Conservation (phyloP, 1,284 basidiomycete species). For the Tilletia horrida region DNA sequence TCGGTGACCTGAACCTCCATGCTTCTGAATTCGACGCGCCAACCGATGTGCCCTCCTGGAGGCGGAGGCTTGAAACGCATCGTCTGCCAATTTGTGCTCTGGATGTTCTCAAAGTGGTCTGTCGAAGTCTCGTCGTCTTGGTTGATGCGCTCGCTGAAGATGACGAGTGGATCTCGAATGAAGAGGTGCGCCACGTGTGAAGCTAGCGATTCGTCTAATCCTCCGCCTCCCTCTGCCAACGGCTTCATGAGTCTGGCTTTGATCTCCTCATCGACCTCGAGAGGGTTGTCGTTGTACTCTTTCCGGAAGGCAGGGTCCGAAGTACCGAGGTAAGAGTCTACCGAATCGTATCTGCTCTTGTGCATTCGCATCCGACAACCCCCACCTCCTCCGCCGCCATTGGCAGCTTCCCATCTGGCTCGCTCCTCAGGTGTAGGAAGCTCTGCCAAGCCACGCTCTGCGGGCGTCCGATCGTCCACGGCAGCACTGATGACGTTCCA, state of each 20-base stretch:
- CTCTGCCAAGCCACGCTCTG: conserved; percentile 74
- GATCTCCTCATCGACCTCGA: conserved; percentile 75
- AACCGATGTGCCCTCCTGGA: conserved; percentile 83
- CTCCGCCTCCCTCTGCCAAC: conserved; percentile 53
- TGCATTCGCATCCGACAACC: conserved; percentile 75
- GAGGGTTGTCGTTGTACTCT: conserved; percentile 84
- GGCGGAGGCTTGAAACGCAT: conserved; percentile 93
- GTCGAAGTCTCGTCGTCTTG: conserved; percentile 82
- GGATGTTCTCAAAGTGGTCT: conserved; percentile 99
- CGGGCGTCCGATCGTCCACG: conserved; percentile 92
- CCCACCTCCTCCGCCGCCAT: conserved; percentile 56
- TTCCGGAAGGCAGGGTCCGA: conserved; percentile 75
- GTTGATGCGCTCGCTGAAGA: conserved; percentile 89
- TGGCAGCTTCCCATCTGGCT: conserved; percentile 1
- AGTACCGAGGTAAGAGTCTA: conserved; percentile 86
- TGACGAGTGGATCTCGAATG: conserved; percentile 92
- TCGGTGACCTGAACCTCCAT: conserved; percentile 99
- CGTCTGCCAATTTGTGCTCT: conserved; percentile 99
- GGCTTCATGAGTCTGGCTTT: conserved; percentile 55
- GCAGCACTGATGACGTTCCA: conserved; percentile 98
- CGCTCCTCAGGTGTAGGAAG: conserved; percentile 18
- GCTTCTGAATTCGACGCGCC: conserved; percentile 95
- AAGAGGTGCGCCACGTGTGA: conserved; percentile 93
- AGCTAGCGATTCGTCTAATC: conserved; percentile 80
- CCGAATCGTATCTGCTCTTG: conserved; percentile 95